Evolutionary conservation across 2,329 filamentous ascomycete genomes (phyloP).

Genomic region (Didymella segeticola): DNA sequence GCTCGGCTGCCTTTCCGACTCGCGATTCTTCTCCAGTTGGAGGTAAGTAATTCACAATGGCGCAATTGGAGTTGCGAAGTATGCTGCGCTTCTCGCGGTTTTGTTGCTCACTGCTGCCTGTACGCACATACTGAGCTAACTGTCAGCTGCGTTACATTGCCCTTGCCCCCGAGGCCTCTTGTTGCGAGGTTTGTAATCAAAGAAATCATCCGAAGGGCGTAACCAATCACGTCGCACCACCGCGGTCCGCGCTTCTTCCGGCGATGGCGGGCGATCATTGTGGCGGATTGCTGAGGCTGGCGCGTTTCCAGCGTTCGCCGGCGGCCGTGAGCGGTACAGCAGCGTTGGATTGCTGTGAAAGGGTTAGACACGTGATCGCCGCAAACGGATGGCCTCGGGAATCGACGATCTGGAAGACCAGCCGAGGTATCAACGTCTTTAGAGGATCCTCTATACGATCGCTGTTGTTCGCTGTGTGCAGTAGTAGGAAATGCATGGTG

Average conservation of each 20-base stretch:
- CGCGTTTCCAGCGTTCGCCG: slow-evolving; percentile 15
- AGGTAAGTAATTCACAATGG: neutral
- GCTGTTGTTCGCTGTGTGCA: too few species aligned
- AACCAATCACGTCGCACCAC: slow-evolving; percentile 14
- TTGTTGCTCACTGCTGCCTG: neutral
- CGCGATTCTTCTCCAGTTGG: slow-evolving; percentile 4
- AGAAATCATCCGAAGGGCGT: neutral
- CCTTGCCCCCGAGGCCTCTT: slow-evolving; percentile 17
- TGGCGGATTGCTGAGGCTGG: slow-evolving; percentile 3
- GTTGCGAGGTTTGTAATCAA: slow-evolving; percentile 14
- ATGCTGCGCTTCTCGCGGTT: slow-evolving; percentile 2
- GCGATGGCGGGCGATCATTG: slow-evolving; percentile 7
- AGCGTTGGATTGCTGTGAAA: neutral
- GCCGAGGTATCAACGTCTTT: neutral
- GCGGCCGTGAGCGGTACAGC: neutral
- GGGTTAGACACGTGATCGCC: slow-evolving; percentile 4
- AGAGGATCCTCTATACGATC: neutral
- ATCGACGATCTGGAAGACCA: neutral
- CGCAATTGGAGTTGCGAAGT: neutral
- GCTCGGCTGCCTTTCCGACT: slow-evolving; percentile 4
- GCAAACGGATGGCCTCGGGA: slow-evolving; percentile 5
- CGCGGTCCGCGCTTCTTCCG: slow-evolving; percentile 2
- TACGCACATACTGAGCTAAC: neutral
- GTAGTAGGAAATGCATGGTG: neutral
- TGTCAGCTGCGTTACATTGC: neutral